phyloP scores from a whole-genome alignment of 192 early-diverging fungal species.

The Backusella morwellensis region DNA sequence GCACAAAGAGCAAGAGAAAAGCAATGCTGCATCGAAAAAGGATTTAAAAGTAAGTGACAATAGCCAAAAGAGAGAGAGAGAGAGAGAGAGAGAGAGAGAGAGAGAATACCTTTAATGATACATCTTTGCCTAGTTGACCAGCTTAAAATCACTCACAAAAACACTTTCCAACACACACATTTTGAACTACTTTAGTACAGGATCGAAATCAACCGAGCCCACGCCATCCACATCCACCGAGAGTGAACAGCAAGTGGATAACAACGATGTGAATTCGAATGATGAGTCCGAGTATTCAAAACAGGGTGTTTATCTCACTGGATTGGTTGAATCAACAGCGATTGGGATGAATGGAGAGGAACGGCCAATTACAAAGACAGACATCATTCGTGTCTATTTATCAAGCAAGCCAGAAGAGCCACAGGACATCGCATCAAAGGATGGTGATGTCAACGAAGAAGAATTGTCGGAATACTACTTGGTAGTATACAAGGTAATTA shows the following conservation, averaged over 20 bases:
- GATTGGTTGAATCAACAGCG: constrained; percentile 14
- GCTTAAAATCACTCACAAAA: constrained; percentile 20
- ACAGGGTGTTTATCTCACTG: constrained; percentile 35
- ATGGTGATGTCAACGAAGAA: not conserved
- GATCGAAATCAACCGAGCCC: constrained; percentile 9
- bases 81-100: too few species aligned
- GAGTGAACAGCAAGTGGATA: not conserved
- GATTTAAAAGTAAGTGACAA: constrained; percentile 10
- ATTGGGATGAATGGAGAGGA: constrained; percentile 30
- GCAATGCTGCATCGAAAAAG: constrained; percentile 5
- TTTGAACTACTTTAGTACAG: constrained; percentile 19
- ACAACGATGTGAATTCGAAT: not conserved
- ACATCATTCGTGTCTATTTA: constrained; percentile 30
- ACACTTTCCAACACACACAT: constrained; percentile 29
- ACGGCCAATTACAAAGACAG: constrained; percentile 6
- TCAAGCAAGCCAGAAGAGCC: not conserved
- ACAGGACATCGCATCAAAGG: not conserved
- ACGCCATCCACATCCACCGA: not conserved
- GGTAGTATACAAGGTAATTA: constrained; percentile 34
- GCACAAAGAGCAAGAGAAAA: constrained; percentile 1
- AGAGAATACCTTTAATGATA: not conserved
- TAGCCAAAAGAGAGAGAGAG: not conserved
- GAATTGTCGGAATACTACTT: constrained; percentile 28
- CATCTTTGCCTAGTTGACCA: not conserved
- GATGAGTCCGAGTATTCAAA: not conserved